A percentile compares a stretch with the other conserved stretches of the same genome.
phyloP scores from a whole-genome alignment of 805 yeast species.

The Candida gorgasii region DNA sequence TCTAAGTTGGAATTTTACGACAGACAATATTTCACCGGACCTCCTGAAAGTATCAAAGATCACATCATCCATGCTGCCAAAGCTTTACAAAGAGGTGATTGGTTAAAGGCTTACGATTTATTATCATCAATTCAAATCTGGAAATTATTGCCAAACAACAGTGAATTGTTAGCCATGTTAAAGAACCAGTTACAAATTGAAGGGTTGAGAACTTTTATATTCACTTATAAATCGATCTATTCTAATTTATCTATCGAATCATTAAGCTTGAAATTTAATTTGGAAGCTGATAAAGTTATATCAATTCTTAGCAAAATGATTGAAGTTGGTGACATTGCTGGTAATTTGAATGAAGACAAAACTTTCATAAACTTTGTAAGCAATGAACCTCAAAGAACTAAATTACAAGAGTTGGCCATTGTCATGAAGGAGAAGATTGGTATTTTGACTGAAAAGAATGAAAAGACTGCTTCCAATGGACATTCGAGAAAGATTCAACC shows the following conservation, averaged over 20 bases:
- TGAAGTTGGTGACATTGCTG: constrained; percentile 73
- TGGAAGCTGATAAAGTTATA: constrained; percentile 55
- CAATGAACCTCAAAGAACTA: constrained; percentile 76
- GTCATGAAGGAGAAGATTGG: constrained; percentile 79
- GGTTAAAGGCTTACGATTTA: constrained; percentile 75
- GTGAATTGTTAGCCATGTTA: constrained; percentile 67
- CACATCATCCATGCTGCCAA: constrained; percentile 90
- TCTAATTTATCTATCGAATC: constrained; percentile 69
- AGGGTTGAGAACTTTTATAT: constrained; percentile 90
- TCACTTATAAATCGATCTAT: constrained; percentile 77
- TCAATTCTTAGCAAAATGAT: constrained; percentile 75
- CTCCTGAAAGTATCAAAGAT: constrained; percentile 95
- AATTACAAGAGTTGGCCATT: constrained; percentile 84
- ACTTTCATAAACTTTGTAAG: constrained; percentile 63
- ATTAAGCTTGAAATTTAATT: constrained; percentile 66
- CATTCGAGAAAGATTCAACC: constrained; percentile 45
- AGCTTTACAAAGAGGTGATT: constrained; percentile 84
- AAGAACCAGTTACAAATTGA: constrained; percentile 79
- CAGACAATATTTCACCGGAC: constrained; percentile 93
- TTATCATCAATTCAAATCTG: constrained; percentile 80
- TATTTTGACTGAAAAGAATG: constrained; percentile 80
- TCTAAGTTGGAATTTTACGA: constrained; percentile 90
- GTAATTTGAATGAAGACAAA: constrained; percentile 71
- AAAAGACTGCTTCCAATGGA: constrained; percentile 78
- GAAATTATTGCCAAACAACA: constrained; percentile 74